phyloP scores from a whole-genome alignment of 1,284 basidiomycete species.

The Puccinia hordei region DNA sequence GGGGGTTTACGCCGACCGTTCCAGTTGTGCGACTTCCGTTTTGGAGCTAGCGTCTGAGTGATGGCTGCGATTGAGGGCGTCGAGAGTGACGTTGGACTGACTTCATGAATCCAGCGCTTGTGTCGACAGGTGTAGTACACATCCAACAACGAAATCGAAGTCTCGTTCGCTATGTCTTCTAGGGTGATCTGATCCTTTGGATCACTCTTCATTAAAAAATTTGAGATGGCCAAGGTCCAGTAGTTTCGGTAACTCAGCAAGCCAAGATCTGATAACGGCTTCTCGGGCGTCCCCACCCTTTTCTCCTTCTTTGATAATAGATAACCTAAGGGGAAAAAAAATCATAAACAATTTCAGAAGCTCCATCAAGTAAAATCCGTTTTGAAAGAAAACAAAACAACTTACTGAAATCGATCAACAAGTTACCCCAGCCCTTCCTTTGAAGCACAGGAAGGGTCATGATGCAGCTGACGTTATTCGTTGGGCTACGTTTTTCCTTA shows the following conservation, averaged over 20 bases:
- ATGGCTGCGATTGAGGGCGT: not conserved
- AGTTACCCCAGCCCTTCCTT: conserved; percentile 89
- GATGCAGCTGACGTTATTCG: conserved; percentile 98
- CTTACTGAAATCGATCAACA: conserved; percentile 95
- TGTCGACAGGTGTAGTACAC: conserved; percentile 47
- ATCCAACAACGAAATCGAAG: conserved; percentile 37
- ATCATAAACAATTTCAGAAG: not conserved
- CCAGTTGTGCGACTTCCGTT: conserved; percentile 28
- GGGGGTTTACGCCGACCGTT: not conserved
- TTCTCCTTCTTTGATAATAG: conserved; percentile 92
- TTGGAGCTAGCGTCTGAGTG: not conserved
- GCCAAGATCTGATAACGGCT: conserved; percentile 85
- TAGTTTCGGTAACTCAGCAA: conserved; percentile 90
- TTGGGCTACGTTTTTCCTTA: conserved; percentile 95
- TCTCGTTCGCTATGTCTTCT: conserved; percentile 44
- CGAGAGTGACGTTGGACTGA: not conserved
- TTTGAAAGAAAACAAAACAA: conserved; percentile 53
- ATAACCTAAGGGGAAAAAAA: conserved; percentile 69
- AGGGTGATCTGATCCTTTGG: conserved; percentile 39
- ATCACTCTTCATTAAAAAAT: conserved; percentile 65
- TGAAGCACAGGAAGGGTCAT: conserved; percentile 97
- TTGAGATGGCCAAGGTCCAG: conserved; percentile 89
- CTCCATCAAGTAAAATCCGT: too few species aligned
- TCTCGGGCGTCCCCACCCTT: conserved; percentile 83
- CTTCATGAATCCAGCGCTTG: conserved; percentile 34